Evolutionary conservation across 352 stramenopile species (phyloP), one percentile per base, ranked within the genome.

Genomic region (Phytopythium cucurbitacearum): DNA sequence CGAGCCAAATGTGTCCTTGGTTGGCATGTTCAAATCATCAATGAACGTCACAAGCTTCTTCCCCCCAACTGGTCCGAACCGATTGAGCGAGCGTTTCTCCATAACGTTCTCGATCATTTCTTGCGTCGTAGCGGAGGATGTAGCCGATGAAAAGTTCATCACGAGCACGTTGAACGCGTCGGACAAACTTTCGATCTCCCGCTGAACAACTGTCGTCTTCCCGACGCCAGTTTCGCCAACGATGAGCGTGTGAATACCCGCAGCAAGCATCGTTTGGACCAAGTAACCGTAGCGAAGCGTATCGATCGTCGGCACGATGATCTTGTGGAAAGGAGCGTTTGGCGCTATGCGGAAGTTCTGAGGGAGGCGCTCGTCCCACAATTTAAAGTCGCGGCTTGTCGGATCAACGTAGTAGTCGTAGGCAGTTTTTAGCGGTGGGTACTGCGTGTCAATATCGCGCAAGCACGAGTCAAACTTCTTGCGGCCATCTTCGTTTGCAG

Each of bases 321-420:
- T 94, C 53, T 90, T 88, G 62, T 90, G 73, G 47, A 95, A 95
- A 8, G 79, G 75, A 0, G 77, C 89, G 47, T 82, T 82, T 3
- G 80, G 71, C 3, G 72, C 65, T 7, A 94, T 79, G 10, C 78
- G 76, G 54, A 91, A 88, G 53, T 86, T 92, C 7, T 66, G 71
- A 3, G 84, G 79, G 0, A 94, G 59, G 42, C 89, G 89, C 34
- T 94, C 84, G 48, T 94, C 82, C 82, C 82, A 93, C 1, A 93
- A 62, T 52, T 91, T 93, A 43, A 94, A 90, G 15, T 94, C 85
- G 5, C 70, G 67, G n/a, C 60, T 67, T 37, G 76, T 64, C 9
- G 77, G 56, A 56, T 98, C 92, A 15, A 98, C 78, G 33, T 76
- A 97, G 57, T 97, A 98, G 58, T 98, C 93, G 63, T 98, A 98